These are phyloP conservation scores for Catharanthus roseus DNA, from an alignment of 257 asterid species.

Conservation along the genomic window DNA sequence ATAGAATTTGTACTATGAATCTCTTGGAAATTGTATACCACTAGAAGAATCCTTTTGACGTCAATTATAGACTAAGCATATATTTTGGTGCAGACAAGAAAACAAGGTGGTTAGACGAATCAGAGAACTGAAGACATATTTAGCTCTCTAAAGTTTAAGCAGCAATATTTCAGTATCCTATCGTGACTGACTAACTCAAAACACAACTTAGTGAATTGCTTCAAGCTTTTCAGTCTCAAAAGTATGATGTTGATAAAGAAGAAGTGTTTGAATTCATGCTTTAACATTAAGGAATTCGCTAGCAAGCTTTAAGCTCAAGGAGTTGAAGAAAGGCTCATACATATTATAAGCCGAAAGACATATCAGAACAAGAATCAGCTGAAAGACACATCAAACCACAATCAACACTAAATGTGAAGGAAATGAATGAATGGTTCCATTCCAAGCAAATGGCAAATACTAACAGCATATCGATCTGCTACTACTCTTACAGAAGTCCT, in stretches of 20 bases:
- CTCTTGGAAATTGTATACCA: neutral
- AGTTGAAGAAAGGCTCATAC: neutral
- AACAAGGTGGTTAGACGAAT: neutral
- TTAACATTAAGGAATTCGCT: neutral
- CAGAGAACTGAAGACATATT: neutral
- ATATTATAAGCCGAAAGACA: neutral
- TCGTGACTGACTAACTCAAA: neutral
- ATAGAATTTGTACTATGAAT: neutral
- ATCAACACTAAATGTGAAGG: neutral
- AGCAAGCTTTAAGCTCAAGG: neutral
- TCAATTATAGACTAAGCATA: neutral
- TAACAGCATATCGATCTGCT: neutral
- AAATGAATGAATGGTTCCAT: neutral
- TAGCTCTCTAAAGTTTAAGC: neutral
- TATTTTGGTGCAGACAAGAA: neutral
- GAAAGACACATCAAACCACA: neutral
- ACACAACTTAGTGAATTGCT: neutral
- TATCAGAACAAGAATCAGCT: neutral
- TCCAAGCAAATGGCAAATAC: neutral
- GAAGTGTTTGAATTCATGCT: neutral
- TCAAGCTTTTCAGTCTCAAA: neutral
- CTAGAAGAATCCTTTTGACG: neutral
- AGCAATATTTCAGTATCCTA: neutral
- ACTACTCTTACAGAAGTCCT: neutral
- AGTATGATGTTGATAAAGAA: neutral